Evolutionary conservation across 2,329 filamentous ascomycete species (phyloP), one percentile per base, ranked within the genome.

Genomic region (Talaromyces sp.): DNA sequence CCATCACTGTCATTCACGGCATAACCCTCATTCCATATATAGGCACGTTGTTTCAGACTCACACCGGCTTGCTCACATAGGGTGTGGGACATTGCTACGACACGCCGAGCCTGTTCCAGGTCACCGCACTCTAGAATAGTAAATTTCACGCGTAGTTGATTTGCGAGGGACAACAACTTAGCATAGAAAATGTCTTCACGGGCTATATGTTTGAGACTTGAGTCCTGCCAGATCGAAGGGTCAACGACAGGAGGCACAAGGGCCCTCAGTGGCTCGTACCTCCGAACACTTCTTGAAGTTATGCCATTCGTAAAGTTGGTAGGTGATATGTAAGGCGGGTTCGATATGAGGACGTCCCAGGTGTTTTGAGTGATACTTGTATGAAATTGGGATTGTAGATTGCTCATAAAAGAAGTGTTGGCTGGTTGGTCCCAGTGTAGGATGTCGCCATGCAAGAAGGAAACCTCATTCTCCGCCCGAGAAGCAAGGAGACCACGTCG

Each of bases 291-390:
- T 28, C 87, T 84, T 1, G 83, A 80, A 1, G 89, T 92, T 18
- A 85, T 84, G 42, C 76, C 82, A 42, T 81, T 68, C 5, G 64
- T 76, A 69, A 90, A 92, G 7, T 84, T 84, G 3, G 72, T 67
- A 0, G 81, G 78, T 1, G 92, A 96, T 58, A 98, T 88, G 73
- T 98, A 98, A 0, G 95, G 95, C 16, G 95, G 95, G 70, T 99
- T 99, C 1, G 90, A 90, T 39, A 95, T 84, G 1, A 99, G 76
- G 3, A 98, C 77, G 65, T 96, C 87, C 70, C 76, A 77, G 23
- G 62, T 56, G 25, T 42, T 42, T 21, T 54, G 25, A 7, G 40
- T 25, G 23, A 21, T 23, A 6, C n/a, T 40, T 16, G 12, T 35
- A 7, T 23, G 21, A n/a, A 25, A 9, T 25, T 46, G 33, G 11